Evolutionary conservation across 2,329 filamentous ascomycete species (phyloP).

Genomic region (Septoria petroselini): DNA sequence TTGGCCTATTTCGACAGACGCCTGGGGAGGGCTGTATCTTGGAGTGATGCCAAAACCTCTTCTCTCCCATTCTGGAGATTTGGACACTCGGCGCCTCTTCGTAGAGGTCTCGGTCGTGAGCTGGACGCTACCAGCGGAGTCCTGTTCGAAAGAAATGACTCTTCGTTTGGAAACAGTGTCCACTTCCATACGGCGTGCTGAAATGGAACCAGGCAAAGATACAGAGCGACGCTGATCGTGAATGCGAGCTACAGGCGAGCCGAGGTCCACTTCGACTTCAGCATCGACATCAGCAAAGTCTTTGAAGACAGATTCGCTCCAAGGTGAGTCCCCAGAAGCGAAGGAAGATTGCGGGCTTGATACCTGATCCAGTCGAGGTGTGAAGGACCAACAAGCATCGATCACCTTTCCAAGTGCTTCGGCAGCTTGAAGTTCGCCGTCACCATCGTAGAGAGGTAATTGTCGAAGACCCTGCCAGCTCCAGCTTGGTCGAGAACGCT

Average conservation of each 20-base stretch:
- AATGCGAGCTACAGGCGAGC: conserved; percentile 13
- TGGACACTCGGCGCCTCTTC: conserved; percentile 54
- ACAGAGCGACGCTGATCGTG: conserved; percentile 22
- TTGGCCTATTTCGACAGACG: conserved; percentile 34
- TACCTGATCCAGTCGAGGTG: conserved; percentile 61
- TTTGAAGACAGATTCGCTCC: conserved; percentile 12
- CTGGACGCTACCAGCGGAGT: conserved; percentile 29
- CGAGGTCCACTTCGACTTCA: conserved; percentile 14
- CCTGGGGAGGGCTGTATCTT: conserved; percentile 45
- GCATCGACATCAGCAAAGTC: conserved; percentile 10
- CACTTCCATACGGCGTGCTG: conserved; percentile 17
- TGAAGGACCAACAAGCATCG: conserved; percentile 61
- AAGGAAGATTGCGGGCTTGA: conserved; percentile 51
- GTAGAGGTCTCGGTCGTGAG: conserved; percentile 23
- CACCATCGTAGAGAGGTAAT: conserved; percentile 49
- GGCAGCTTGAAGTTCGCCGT: conserved; percentile 58
- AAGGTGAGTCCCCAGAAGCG: conserved; percentile 35
- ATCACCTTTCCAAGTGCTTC: conserved; percentile 46
- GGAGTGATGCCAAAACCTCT: conserved; percentile 42
- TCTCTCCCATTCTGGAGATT: conserved; percentile 50
- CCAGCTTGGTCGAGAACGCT: conserved; percentile 61
- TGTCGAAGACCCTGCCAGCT: conserved; percentile 68
- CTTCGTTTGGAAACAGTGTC: conserved; percentile 32
- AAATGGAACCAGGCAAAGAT: conserved; percentile 31
- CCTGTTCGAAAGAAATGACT: conserved; percentile 32